These are phyloP conservation scores for Russula lepida DNA, from an alignment of 768 basidiomycete genomes.

Conservation along the genomic window DNA sequence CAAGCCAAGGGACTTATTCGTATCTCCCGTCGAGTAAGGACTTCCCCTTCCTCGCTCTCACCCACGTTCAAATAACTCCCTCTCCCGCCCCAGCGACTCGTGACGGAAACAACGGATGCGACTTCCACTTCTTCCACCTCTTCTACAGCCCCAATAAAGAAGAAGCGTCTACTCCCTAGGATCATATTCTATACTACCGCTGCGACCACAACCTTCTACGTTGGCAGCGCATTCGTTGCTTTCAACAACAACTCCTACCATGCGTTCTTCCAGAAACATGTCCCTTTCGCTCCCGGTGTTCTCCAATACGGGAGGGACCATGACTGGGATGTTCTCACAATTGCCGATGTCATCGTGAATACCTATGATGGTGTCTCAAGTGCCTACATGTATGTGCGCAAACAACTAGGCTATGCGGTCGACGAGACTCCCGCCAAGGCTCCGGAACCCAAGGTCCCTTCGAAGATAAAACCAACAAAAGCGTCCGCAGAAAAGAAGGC, in stretches of 20 bases:
- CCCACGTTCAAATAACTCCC: slow-evolving; percentile 5
- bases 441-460: neutral
- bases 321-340: slow-evolving; percentile 70
- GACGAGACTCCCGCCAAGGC: slow-evolving; percentile 6
- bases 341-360: slow-evolving; percentile 47
- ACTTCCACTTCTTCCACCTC: slow-evolving; percentile 25
- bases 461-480: neutral
- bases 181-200: slow-evolving; percentile 62
- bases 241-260: slow-evolving; percentile 74
- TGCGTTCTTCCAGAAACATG: slow-evolving; percentile 73
- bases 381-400: slow-evolving; percentile 44
- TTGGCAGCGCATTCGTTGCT: slow-evolving; percentile 69
- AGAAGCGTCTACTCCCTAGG: slow-evolving; percentile 45
- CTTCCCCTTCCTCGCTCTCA: slow-evolving; percentile 1
- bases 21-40: slow-evolving; percentile 52
- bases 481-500: slow-evolving; percentile 29
- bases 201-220: slow-evolving; percentile 70
- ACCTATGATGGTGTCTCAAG: slow-evolving; percentile 41
- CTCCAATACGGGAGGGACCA: slow-evolving; percentile 75
- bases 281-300: slow-evolving; percentile 70
- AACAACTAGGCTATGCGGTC: slow-evolving; percentile 37
- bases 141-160: slow-evolving; percentile 34
- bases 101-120: slow-evolving; percentile 38
- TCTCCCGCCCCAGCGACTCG: slow-evolving; percentile 43
- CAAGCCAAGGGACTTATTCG: slow-evolving; percentile 40